phyloP scores from a whole-genome alignment of 805 yeast species.

The Candida xyloterini region DNA sequence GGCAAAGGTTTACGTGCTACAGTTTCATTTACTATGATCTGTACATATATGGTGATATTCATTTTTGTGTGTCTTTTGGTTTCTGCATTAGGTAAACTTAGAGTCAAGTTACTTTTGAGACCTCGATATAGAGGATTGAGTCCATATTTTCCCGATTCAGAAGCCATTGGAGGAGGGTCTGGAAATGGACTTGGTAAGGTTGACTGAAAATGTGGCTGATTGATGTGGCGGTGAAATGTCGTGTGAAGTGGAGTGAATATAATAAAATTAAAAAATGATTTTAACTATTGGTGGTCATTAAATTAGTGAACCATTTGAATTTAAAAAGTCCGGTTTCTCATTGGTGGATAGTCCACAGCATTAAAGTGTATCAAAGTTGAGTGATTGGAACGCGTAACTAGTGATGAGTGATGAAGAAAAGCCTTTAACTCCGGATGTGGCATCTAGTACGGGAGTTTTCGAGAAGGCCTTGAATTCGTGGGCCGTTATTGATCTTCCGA shows the following conservation, averaged over 20 bases:
- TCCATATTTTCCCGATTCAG: constrained; percentile 9
- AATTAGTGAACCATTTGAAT: not conserved
- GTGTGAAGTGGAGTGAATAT: not conserved
- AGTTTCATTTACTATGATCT: constrained; percentile 5
- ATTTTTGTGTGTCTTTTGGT: constrained; percentile 6
- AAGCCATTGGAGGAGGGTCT: constrained; percentile 2
- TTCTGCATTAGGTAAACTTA: constrained; percentile 1
- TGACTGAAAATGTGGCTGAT: constrained; percentile 4
- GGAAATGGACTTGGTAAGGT: constrained; percentile 7
- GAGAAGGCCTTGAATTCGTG: constrained; percentile 67
- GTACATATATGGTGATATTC: constrained; percentile 10
- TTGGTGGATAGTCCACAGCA: not conserved
- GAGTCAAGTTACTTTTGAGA: not conserved
- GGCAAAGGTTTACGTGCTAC: constrained; percentile 12
- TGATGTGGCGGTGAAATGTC: constrained; percentile 5
- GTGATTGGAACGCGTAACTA: not conserved
- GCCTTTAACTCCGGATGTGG: constrained; percentile 8
- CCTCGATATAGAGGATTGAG: constrained; percentile 1
- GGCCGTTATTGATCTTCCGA: constrained; percentile 69
- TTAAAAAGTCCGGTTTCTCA: not conserved
- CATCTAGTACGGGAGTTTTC: constrained; percentile 26
- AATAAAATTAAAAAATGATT: too few species aligned
- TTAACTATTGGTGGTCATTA: not conserved
- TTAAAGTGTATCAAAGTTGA: not conserved
- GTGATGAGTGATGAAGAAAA: constrained; percentile 9